Base-by-base conservation (phyloP, 164 flowering plant genomes). In the Taxillus chinensis region DNA sequence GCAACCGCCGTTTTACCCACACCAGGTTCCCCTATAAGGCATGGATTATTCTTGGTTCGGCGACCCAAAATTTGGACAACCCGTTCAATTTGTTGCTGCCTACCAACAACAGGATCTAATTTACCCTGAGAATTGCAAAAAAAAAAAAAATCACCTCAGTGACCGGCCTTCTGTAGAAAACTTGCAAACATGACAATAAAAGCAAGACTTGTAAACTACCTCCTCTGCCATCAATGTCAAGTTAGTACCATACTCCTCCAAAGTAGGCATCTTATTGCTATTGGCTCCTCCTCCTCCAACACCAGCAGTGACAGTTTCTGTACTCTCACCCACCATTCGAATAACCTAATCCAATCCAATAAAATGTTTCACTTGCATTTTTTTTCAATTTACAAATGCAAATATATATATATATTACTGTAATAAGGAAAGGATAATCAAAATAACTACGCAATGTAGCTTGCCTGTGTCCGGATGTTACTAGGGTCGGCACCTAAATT, bases 201-300 rank as follows among this genome's bases (percentile, higher is more conserved):
- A 27, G 27, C 27, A 13, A 43, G 40, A 38, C 27, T 51, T 0
- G 46, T 8, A 39, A 57, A 50, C 16, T 65, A 93, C 99, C 91
- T 93, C 99, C 74, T 90, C 96, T 3, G 99, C 97, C 43, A 90
- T 69, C 70, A 84, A 89, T 45, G 99, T 93, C 68, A 93, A 75
- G 71, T 93, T 89, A 50, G 97, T 93, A 0, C 96, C 96, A 75
- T 78, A 81, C 70, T 86, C 92, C 68, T 86, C 92, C 45, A 86
- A 68, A 0, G 92, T 86, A 9, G 89, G 92, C 95, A 88, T 88
- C 78, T 93, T 93, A 60, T 78, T 83, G 62, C 81, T 79, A 57
- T 78, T 76, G 56, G 67, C 73, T 63, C 86, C 79, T 53, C 92
- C 90, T 53, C 92, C 90, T 59, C 90, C 90, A 79, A 84, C 88